A percentile compares a stretch with the other conserved stretches of the same genome.
Evolutionary conservation across 805 yeast genomes (phyloP).

Genomic region (Cyberlindnera euphorbiiphila): DNA sequence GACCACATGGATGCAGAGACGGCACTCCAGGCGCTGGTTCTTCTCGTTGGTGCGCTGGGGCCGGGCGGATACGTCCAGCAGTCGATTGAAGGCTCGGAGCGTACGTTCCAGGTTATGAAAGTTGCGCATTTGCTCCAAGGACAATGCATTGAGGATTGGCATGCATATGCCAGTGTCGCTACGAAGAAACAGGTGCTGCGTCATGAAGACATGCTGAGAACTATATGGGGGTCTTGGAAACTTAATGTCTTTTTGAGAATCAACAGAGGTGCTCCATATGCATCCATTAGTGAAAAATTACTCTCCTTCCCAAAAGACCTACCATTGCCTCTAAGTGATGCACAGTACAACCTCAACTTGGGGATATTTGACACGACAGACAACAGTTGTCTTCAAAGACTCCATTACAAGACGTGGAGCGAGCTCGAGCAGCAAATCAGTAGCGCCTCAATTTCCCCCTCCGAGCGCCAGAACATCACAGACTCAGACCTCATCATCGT

Average conservation of each 20-base stretch:
- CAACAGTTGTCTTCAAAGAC: slow-evolving; percentile 8
- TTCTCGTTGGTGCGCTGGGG: slow-evolving; percentile 29
- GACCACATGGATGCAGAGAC: slow-evolving; percentile 27
- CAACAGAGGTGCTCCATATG: slow-evolving; percentile 36
- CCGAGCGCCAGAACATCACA: slow-evolving; percentile 10
- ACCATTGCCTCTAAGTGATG: slow-evolving; percentile 33
- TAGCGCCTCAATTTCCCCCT: slow-evolving; percentile 7
- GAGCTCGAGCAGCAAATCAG: slow-evolving; percentile 18
- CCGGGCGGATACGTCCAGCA: slow-evolving; percentile 29
- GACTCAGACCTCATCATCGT: slow-evolving; percentile 32
- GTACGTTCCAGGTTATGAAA: slow-evolving; percentile 20
- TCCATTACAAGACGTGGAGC: slow-evolving; percentile 19
- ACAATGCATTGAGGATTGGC: slow-evolving; percentile 24
- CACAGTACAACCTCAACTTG: slow-evolving; percentile 21
- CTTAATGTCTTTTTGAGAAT: slow-evolving; percentile 32
- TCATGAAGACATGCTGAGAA: slow-evolving; percentile 32
- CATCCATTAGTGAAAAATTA: slow-evolving; percentile 14
- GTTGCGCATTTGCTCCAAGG: slow-evolving; percentile 15
- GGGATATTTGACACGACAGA: slow-evolving; percentile 20
- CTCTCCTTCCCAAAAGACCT: slow-evolving; percentile 31
- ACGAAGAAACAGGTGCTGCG: slow-evolving; percentile 33
- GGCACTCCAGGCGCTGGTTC: slow-evolving; percentile 29
- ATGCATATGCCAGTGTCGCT: slow-evolving; percentile 24
- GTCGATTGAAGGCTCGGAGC: slow-evolving; percentile 28
- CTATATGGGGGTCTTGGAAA: slow-evolving; percentile 39